Evolutionary conservation across 495 filamentous ascomycete genomes (phyloP), one percentile per base, ranked within the genome.

Genomic region (Tuber melanosporum): DNA sequence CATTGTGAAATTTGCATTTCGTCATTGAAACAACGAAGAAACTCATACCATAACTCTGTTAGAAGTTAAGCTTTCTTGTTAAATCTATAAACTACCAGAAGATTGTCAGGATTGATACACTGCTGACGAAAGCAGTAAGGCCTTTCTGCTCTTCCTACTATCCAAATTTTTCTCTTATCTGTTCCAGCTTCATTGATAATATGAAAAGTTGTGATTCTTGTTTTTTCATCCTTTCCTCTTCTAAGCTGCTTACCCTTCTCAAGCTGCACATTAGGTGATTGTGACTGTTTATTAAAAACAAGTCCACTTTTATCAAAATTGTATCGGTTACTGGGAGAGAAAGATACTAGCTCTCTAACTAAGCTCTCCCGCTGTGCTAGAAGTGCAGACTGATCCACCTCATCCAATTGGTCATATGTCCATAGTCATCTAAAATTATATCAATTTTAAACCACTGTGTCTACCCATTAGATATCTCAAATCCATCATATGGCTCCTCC

Each of bases 121-220:
- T 69, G 20, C 2, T 45, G 19, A 26, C 49, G 72, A 45, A 76
- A 76, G 3, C 9, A 9, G 10, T 73, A 36, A 7, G 52, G 71
- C 20, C 49, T 45, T 47, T 70, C 73, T 0, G 71, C 47, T 41
- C 49, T 0, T 6, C 5, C 36, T 49, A 76, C 39, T 0, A 76
- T 52, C 49, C 39, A 73, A 0, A 73, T 20, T 17, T 70, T 76
- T 3, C 41, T 0, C 39, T 74, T 77, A 5, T 77, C 43, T 0
- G 20, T 83, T 79, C 57, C 22, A 47, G 17, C 78, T 32, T 78
- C 77, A 80, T 85, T 84, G 32, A 73, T 77, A 39, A 78, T 81
- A 43, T 83, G 75, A 44, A 72, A 42, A 12, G 69, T 74, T 17
- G 75, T 77, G 0, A 83, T 84, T 12, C 76, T 15, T 36, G 74